A percentile compares a stretch with the other conserved stretches of the same genome.
These are phyloP conservation scores for Eimeria sp. DNA, from an alignment of 169 alveolate genomes.

Conservation along the genomic window DNA sequence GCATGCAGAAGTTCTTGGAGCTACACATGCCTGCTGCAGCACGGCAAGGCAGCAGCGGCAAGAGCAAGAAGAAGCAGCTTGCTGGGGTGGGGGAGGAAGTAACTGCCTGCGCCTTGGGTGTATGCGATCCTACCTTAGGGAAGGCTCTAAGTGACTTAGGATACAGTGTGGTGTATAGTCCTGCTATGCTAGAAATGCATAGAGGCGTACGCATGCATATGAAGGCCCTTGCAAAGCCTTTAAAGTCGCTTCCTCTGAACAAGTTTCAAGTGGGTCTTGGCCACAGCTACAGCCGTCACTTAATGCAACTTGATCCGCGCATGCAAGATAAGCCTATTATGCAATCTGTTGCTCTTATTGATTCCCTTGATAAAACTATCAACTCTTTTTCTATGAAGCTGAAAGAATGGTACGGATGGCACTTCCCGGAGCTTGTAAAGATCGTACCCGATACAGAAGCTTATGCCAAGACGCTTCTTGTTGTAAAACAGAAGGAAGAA, in stretches of 20 bases:
- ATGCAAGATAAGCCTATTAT: constrained; percentile 99
- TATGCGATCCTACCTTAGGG: constrained; percentile 82
- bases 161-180: constrained; percentile 39
- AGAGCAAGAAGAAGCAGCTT: constrained; percentile 37
- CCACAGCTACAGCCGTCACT: constrained; percentile 94
- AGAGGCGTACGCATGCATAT: constrained; percentile 80
- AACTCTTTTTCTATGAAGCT: constrained; percentile 98
- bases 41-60: neutral
- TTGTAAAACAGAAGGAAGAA: constrained; percentile 38
- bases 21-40: constrained; percentile 67
- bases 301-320: constrained; percentile 97
- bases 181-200: constrained; percentile 68
- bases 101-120: constrained; percentile 42
- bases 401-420: constrained; percentile 98
- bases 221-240: constrained; percentile 70
- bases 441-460: constrained; percentile 96
- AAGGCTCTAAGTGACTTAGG: constrained; percentile 78
- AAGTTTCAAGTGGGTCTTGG: constrained; percentile 85
- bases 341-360: constrained; percentile 93
- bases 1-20: constrained; percentile 72
- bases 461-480: constrained; percentile 82
- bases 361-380: constrained; percentile 95
- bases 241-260: constrained; percentile 19
- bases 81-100: neutral
- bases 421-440: constrained; percentile 99